phyloP scores from a whole-genome alignment of 208 protist genomes.

The Leishmania mexicana region DNA sequence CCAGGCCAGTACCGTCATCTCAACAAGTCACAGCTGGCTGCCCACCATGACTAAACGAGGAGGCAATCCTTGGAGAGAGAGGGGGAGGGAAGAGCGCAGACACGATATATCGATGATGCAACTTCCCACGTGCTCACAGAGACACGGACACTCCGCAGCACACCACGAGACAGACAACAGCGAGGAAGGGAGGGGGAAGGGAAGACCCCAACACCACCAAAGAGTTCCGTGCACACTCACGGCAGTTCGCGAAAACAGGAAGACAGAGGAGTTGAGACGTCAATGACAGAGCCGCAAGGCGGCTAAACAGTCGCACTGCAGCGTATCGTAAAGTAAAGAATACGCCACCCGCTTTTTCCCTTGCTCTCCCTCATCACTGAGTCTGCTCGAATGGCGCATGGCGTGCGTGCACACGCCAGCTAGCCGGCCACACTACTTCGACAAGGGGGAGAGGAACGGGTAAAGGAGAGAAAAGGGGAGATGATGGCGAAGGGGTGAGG shows the following conservation, averaged over 20 bases:
- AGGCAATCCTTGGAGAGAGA: not conserved
- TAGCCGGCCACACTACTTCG: not conserved
- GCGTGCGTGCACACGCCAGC: not conserved
- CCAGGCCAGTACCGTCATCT: not conserved
- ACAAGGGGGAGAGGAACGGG: not conserved
- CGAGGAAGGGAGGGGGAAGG: not conserved
- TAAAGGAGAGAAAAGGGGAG: no score
- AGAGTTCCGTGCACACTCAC: not conserved
- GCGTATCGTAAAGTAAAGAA: not conserved
- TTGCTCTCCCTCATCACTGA: not conserved
- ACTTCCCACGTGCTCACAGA: not conserved
- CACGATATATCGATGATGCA: not conserved
- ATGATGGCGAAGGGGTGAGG: no score
- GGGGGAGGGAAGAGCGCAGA: not conserved
- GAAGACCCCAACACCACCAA: not conserved
- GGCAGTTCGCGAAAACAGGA: not conserved
- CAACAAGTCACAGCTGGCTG: not conserved
- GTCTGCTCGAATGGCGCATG: not conserved
- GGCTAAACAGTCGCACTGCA: not conserved
- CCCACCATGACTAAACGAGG: not conserved
- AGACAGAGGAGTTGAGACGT: not conserved
- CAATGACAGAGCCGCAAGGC: not conserved
- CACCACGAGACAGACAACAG: not conserved
- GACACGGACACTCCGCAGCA: not conserved
- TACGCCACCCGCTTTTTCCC: not conserved